Percentiles rank a stretch among this genome's conserved stretches.
These are phyloP conservation scores for Aspergillus felis DNA, from an alignment of 2,329 filamentous ascomycete genomes.

Conservation along the genomic window DNA sequence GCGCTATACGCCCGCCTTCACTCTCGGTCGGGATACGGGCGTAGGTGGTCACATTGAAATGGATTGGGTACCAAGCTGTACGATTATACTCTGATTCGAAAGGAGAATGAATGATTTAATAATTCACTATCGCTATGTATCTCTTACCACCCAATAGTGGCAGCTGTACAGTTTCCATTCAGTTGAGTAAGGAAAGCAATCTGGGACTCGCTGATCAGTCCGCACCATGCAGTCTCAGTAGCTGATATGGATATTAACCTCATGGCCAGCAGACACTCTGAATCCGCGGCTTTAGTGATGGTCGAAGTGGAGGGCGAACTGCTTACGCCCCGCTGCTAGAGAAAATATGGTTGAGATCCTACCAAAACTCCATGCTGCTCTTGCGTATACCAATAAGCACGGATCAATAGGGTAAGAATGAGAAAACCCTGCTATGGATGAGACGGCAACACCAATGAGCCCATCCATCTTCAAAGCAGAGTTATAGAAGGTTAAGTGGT, in stretches of 20 bases:
- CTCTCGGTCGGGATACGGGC: not conserved
- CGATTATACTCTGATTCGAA: not conserved
- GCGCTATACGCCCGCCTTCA: not conserved
- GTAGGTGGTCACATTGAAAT: not conserved
- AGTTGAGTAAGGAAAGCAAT: not conserved
- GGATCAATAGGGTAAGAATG: constrained; percentile 12
- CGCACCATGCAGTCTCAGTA: not conserved
- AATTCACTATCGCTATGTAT: constrained; percentile 1
- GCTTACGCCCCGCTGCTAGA: constrained; percentile 14
- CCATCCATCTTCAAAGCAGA: constrained; percentile 2
- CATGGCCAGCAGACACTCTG: not conserved
- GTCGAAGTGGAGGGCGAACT: constrained; percentile 11
- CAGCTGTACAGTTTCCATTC: not conserved
- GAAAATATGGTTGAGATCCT: constrained; percentile 2
- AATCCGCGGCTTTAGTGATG: not conserved
- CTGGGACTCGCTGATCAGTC: not conserved
- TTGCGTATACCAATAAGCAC: constrained; percentile 16
- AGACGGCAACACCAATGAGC: constrained; percentile 7
- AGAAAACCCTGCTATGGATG: constrained; percentile 3
- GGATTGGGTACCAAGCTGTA: not conserved
- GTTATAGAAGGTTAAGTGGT: constrained; percentile 6
- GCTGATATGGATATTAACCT: not conserved
- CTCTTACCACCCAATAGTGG: not conserved
- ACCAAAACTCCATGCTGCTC: constrained; percentile 14
- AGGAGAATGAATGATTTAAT: not conserved